These are phyloP conservation scores for Oemleria cerasiformis DNA, from an alignment of 306 rosid genomes.

Conservation along the genomic window DNA sequence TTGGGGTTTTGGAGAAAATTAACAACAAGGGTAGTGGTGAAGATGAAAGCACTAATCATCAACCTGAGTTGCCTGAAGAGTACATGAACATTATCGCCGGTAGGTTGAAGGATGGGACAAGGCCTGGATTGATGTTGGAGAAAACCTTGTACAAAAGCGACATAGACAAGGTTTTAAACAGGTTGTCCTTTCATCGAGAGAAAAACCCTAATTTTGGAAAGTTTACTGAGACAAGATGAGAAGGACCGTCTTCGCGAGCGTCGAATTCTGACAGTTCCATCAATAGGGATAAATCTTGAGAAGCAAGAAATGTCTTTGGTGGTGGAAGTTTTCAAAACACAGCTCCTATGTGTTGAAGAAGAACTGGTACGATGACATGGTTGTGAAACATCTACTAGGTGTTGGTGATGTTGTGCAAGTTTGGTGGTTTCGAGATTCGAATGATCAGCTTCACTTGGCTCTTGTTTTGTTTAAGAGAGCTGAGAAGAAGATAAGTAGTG, in stretches of 20 bases:
- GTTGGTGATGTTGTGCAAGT: not conserved
- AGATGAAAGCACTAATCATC: not conserved
- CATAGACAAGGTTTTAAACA: not conserved
- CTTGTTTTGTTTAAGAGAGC: slow-evolving; percentile 10
- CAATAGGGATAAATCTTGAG: not conserved
- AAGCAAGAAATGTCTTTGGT: not conserved
- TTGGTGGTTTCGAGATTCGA: not conserved
- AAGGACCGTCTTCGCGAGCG: not conserved
- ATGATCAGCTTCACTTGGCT: slow-evolving; percentile 11
- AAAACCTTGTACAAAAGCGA: not conserved
- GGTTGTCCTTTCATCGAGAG: not conserved
- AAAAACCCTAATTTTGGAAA: not conserved
- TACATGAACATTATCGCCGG: not conserved
- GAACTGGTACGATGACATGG: no score
- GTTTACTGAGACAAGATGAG: not conserved
- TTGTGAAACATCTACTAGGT: not conserved
- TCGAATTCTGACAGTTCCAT: not conserved
- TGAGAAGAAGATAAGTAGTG: no score
- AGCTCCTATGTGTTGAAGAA: not conserved
- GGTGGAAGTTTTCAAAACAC: not conserved
- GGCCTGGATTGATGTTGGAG: not conserved
- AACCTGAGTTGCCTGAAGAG: not conserved
- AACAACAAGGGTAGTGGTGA: not conserved
- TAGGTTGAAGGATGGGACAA: not conserved
- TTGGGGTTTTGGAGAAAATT: not conserved